phyloP scores from a whole-genome alignment of 192 early-diverging fungal species.

The Oehlia diaphana region DNA sequence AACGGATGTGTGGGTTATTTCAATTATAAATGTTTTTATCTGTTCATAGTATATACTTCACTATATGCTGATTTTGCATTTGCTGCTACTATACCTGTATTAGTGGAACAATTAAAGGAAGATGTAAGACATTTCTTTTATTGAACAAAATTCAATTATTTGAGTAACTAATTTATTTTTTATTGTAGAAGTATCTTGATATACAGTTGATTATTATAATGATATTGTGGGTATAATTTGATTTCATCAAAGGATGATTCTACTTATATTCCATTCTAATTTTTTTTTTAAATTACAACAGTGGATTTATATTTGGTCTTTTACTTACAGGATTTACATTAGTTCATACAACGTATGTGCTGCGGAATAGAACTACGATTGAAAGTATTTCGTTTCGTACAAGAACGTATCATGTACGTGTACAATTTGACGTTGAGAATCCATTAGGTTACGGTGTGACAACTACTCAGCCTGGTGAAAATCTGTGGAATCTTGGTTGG shows the following conservation, averaged over 20 bases:
- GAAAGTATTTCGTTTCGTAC: conserved; percentile 31
- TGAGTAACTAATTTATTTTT: conserved; percentile 3
- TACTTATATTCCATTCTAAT: background rate
- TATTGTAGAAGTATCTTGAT: conserved; percentile 27
- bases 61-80: conserved; percentile 28
- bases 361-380: conserved; percentile 57
- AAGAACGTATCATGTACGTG: conserved; percentile 4
- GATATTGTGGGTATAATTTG: conserved; percentile 16
- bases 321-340: conserved; percentile 51
- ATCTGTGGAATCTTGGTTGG: conserved; percentile 47
- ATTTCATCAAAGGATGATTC: background rate
- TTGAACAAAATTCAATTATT: background rate
- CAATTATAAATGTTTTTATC: conserved; percentile 43
- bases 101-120: conserved; percentile 22
- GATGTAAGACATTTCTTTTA: background rate
- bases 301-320: conserved; percentile 41
- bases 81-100: conserved; percentile 31
- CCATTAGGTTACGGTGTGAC: conserved; percentile 34
- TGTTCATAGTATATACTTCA: conserved; percentile 38
- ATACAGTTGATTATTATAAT: conserved; percentile 16
- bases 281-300: background rate
- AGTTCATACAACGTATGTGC: conserved; percentile 48
- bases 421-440: conserved; percentile 31
- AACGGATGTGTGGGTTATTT: conserved; percentile 52
- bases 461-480: conserved; percentile 37